Conservation (phyloP, 345 rosid genomes). For the Eucalyptus rudis region DNA sequence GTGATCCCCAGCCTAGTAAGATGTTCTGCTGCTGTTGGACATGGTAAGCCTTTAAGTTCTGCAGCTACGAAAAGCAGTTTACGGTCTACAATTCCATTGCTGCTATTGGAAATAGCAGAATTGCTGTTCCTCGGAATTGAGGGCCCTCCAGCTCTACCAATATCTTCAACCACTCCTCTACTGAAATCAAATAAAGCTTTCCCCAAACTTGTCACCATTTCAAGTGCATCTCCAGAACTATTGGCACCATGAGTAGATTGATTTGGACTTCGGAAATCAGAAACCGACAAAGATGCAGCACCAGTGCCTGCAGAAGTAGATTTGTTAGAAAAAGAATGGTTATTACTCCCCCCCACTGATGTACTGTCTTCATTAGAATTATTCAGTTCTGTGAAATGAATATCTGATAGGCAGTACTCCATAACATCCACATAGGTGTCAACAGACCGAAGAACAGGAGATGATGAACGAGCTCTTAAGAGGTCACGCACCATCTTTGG, state of each 20-base stretch:
- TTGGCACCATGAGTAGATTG: constrained; percentile 26
- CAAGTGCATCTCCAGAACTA: constrained; percentile 90
- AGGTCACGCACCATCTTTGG: constrained; percentile 96
- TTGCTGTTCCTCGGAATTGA: constrained; percentile 10
- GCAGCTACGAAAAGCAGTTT: constrained; percentile 33
- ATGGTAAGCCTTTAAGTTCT: constrained; percentile 72
- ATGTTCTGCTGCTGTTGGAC: constrained; percentile 75
- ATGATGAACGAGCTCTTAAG: constrained; percentile 45
- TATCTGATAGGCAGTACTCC: constrained; percentile 85
- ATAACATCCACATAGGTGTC: constrained; percentile 84
- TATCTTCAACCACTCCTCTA: constrained; percentile 84
- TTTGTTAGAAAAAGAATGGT: not conserved
- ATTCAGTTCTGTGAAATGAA: constrained; percentile 33
- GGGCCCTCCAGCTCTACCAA: constrained; percentile 60
- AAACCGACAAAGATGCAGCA: constrained; percentile 14
- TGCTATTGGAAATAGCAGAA: constrained; percentile 11
- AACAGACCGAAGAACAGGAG: constrained; percentile 69
- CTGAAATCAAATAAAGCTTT: constrained; percentile 91
- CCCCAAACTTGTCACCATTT: constrained; percentile 86
- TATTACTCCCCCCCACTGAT: constrained; percentile 3
- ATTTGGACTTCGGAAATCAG: constrained; percentile 10
- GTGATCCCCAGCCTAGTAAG: constrained; percentile 50
- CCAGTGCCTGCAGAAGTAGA: constrained; percentile 16
- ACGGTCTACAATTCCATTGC: constrained; percentile 24
- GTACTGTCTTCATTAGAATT: constrained; percentile 10